Base-by-base conservation (phyloP, 306 rosid genomes). In the Gillenia trifoliata region DNA sequence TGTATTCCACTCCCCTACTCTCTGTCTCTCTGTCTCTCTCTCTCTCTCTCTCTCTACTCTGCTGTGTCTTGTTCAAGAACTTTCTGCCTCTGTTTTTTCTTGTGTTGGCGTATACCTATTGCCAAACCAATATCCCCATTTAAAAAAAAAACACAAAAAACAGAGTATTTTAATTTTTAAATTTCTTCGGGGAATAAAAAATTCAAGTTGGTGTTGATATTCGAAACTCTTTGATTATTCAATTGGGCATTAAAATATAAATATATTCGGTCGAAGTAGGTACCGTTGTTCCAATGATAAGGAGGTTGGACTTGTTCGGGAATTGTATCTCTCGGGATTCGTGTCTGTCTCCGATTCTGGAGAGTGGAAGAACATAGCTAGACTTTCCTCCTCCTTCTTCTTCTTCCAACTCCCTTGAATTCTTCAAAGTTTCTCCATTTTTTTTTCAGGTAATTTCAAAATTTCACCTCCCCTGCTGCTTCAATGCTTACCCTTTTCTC, bases 251-350 rank as follows among this genome's bases (percentile, higher is more conserved):
- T 76, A 73, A 77, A 64, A 76, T 36, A 75, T 28, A 70, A 80
- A 74, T 36, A 8, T 72, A 41, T 77, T 86, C 73, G 25, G 86
- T 83, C 93, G 89, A 88, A 88, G 93, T 86, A 81, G 98, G 89
- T 89, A 75, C 82, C 86, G 79, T 68, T 86, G 96, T 83, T 89
- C 90, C 97, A 88, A 91, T 91, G 85, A 93, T 85, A 90, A 85
- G 97, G 81, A 88, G 85, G 81, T 79, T 73, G 83, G 87, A 80
- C 82, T 81, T 88, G 71, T 74, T 83, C 80, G 89, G 64, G 76
- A 77, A 60, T 77, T 76, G 79, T 84, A 64, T 91, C 83, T 86
- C 87, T 89, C 75, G 85, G 88, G 82, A 83, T 85, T 84, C 65
- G 71, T 79, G 83, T 89, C 86, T 84, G 86, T 89, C 92, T 85